Conservation (phyloP, 2,329 filamentous ascomycete species). For the Xylariaceae sp. region DNA sequence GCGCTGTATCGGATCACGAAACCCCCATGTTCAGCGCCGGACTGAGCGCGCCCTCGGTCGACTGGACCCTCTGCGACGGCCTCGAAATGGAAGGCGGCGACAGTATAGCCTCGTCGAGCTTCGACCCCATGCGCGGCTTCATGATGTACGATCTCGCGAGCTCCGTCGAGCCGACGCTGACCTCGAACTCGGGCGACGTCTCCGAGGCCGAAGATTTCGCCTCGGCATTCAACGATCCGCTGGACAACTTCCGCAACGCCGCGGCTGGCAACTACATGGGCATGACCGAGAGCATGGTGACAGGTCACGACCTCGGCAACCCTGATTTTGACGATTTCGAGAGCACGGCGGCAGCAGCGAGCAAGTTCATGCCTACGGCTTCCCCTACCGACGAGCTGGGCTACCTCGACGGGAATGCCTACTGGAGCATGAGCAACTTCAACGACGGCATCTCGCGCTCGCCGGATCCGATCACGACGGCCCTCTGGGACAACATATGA, state of each 20-base stretch:
- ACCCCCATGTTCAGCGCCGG: slow-evolving; percentile 58
- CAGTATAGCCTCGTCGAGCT: slow-evolving; percentile 31
- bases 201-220: slow-evolving; percentile 60
- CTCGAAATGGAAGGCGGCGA: slow-evolving; percentile 39
- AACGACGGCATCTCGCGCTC: slow-evolving; percentile 34
- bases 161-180: slow-evolving; percentile 47
- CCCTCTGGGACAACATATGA: slow-evolving; percentile 28
- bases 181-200: slow-evolving; percentile 61
- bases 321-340: slow-evolving; percentile 53
- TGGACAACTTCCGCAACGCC: slow-evolving; percentile 45
- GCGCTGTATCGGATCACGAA: slow-evolving; percentile 44
- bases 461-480: slow-evolving; percentile 32
- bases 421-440: slow-evolving; percentile 38
- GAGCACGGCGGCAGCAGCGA: slow-evolving; percentile 46
- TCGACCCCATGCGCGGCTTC: slow-evolving; percentile 35
- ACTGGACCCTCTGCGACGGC: slow-evolving; percentile 50
- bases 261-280: slow-evolving; percentile 44
- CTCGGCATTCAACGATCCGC: slow-evolving; percentile 40
- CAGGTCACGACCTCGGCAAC: slow-evolving; percentile 42
- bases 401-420: slow-evolving; percentile 42
- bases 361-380: slow-evolving; percentile 40
- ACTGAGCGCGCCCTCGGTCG: slow-evolving; percentile 50
- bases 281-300: slow-evolving; percentile 42
- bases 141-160: slow-evolving; percentile 44
- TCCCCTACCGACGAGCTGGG: slow-evolving; percentile 37